Conservation (phyloP, 2,329 filamentous ascomycete genomes). For the Nemania sp. region DNA sequence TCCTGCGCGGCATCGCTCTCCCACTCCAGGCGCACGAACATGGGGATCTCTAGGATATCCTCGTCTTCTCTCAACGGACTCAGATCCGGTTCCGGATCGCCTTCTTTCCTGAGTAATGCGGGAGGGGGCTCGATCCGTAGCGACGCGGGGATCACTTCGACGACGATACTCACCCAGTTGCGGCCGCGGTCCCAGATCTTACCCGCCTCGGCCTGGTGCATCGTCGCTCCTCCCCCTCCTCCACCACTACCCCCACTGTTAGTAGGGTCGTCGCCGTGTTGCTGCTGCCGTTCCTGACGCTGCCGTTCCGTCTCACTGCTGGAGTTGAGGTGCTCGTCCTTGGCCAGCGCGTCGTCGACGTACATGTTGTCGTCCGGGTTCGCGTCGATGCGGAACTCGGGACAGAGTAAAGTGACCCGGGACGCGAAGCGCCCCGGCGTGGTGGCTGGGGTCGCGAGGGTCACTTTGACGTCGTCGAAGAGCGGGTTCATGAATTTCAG, state of each 20-base stretch:
- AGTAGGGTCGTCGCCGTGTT: conserved; percentile 15
- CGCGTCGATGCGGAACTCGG: conserved; percentile 89
- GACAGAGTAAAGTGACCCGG: conserved; percentile 88
- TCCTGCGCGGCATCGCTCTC: conserved; percentile 68
- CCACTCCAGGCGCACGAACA: conserved; percentile 93
- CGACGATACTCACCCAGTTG: conserved; percentile 92
- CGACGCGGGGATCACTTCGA: conserved; percentile 79
- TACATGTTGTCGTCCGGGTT: conserved; percentile 79
- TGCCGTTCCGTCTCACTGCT: conserved; percentile 43
- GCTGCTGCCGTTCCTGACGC: conserved; percentile 27
- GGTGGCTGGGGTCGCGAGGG: conserved; percentile 78
- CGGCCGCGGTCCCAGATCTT: conserved; percentile 95
- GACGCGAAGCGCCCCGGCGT: conserved; percentile 78
- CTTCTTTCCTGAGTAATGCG: conserved; percentile 34
- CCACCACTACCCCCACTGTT: neutral
- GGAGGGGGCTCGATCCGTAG: conserved; percentile 47
- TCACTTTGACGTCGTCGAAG: conserved; percentile 87
- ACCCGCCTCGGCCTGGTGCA: conserved; percentile 75
- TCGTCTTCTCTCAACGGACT: conserved; percentile 61
- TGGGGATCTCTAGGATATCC: conserved; percentile 80
- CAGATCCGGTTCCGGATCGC: conserved; percentile 46
- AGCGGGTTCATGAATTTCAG: conserved; percentile 92
- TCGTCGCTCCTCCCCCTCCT: too few relatives aligned
- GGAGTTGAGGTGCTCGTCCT: too few relatives aligned
- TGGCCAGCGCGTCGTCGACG: conserved; percentile 88